These are phyloP conservation scores for Torulaspora maleeae DNA, from an alignment of 805 yeast genomes.

Conservation along the genomic window DNA sequence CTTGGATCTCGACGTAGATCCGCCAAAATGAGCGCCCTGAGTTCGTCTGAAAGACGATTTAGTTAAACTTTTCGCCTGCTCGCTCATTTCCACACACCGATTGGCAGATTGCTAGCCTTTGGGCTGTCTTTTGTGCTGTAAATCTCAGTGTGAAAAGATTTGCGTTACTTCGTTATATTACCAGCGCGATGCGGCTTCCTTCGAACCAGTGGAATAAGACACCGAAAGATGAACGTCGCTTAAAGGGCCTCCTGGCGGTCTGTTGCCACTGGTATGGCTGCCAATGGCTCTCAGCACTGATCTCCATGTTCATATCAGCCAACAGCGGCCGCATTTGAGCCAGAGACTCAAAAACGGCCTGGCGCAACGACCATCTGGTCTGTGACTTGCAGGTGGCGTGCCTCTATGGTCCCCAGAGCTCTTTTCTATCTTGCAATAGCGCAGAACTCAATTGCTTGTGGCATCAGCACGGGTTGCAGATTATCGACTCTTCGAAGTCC, in stretches of 20 bases:
- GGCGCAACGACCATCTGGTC: no score
- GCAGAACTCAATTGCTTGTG: no score
- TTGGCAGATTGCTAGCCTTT: background rate
- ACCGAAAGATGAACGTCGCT: background rate
- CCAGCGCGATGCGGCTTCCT: background rate
- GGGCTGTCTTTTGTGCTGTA: background rate
- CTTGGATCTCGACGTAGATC: constrained; percentile 1
- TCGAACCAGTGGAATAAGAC: background rate
- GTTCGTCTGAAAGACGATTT: constrained; percentile 18
- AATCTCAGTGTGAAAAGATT: background rate
- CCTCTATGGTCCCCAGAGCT: no score
- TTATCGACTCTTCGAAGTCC: no score
- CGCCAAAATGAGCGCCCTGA: constrained; percentile 18
- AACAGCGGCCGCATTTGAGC: no score
- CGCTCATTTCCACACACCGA: background rate
- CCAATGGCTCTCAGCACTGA: no score
- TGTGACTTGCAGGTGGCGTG: no score
- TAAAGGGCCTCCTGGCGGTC: background rate
- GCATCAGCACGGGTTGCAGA: no score
- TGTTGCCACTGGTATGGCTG: background rate
- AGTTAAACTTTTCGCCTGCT: background rate
- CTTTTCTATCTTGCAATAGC: no score
- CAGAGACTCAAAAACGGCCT: no score
- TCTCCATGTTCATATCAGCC: no score
- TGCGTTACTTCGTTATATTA: background rate